Evolutionary conservation across 306 rosid species (phyloP).

Genomic region (Vigna reflexopilosa): DNA sequence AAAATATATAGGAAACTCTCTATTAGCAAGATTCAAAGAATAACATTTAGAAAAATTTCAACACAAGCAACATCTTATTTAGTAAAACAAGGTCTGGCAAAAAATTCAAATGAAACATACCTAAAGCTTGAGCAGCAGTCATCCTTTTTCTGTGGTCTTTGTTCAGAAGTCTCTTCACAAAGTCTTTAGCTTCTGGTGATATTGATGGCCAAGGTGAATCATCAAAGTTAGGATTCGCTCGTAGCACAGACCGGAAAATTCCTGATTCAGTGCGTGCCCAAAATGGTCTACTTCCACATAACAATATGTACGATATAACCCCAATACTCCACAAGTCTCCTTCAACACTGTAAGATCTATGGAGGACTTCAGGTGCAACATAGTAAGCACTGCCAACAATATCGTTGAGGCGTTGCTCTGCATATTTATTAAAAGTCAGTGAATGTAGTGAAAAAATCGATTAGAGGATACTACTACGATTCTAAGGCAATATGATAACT

Average conservation of each 20-base stretch:
- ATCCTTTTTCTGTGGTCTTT: conserved; percentile 96
- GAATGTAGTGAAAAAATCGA: conserved; percentile 32
- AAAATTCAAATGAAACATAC: conserved; percentile 56
- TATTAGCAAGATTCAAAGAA: conserved; percentile 32
- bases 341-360: conserved; percentile 90
- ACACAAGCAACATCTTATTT: conserved; percentile 31
- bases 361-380: conserved; percentile 97
- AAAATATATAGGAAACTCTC: conserved; percentile 51
- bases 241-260: conserved; percentile 89
- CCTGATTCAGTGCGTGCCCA: conserved; percentile 99
- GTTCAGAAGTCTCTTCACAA: conserved; percentile 89
- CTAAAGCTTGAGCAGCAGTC: conserved; percentile 94
- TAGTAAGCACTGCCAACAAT: conserved; percentile 99
- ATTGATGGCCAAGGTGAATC: conserved; percentile 95
- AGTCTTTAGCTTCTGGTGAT: conserved; percentile 93
- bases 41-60: conserved; percentile 23
- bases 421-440: conserved; percentile 54
- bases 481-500: conserved; percentile 20
- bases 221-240: conserved; percentile 93
- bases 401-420: conserved; percentile 92
- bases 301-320: conserved; percentile 87
- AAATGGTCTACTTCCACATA: conserved; percentile 97
- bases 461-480: conserved; percentile 9
- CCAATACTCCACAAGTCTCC: conserved; percentile 98
- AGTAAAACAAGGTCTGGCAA: conserved; percentile 34